Base-by-base conservation (phyloP, 345 rosid species). In the Melastoma malabathricum region DNA sequence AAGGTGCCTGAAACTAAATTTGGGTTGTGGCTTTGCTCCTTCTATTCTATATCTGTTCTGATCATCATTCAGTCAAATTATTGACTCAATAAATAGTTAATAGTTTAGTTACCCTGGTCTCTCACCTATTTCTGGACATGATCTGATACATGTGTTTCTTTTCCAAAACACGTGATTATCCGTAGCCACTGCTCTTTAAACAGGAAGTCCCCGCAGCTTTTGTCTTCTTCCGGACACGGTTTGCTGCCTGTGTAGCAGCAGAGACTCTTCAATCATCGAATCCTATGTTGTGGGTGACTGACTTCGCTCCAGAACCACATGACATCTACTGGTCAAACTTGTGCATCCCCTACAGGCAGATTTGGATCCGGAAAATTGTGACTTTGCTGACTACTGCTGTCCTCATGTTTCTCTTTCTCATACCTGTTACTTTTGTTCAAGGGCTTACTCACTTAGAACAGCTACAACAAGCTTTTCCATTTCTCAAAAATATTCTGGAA, bases 201-300 rank as follows among this genome's bases (percentile, higher is more conserved):
- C 86, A 92, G 98, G 98, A 92, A 69, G 67, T 79, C 66, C 68
- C 95, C 10, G 83, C 80, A 15, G 98, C 95, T 49, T 92, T 92
- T 74, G 98, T 92, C 59, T 87, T 81, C 60, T 87, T 87, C 69
- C 84, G 75, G 76, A 82, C 83, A 55, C 95, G 96, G 46, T 84
- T 72, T 66, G 78, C 84, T 73, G 97, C 98, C 57, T 73, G 68
- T 43, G 68, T 84, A 59, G 89, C 85, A 60, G 75, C 96, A 13
- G 82, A 83, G 73, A 61, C 77, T 72, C 94, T 79, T 64, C 95
- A 84, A 51, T 73, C 93, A 70, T 53, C 86, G 63, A 81, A 87
- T 76, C 95, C 98, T 29, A 84, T 92, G 98, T 58, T 72, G 63
- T 92, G 98, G 98, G 97, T 79, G 51, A 83, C 90, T 31, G 75